These are phyloP conservation scores for Verticillium isaacii DNA, from an alignment of 2,329 filamentous ascomycete genomes.

Conservation along the genomic window DNA sequence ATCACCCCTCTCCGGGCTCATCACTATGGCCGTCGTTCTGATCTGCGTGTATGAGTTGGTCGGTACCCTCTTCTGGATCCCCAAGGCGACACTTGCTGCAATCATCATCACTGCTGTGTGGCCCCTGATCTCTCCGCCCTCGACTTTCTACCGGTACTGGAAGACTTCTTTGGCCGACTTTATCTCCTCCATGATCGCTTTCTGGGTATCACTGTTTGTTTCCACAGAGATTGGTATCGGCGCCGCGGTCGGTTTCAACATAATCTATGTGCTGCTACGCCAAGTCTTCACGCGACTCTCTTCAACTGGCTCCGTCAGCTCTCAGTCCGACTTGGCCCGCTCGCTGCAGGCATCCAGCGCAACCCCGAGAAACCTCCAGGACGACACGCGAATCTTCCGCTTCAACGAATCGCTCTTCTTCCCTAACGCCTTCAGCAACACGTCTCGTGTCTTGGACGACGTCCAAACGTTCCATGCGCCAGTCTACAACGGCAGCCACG, in stretches of 20 bases:
- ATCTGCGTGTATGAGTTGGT: slow-evolving; percentile 58
- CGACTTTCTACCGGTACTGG: slow-evolving; percentile 60
- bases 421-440: slow-evolving; percentile 52
- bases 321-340: slow-evolving; percentile 21
- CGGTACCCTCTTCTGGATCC: slow-evolving; percentile 62
- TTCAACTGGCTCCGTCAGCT: slow-evolving; percentile 18
- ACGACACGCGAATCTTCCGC: slow-evolving; percentile 50
- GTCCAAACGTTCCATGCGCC: slow-evolving; percentile 41
- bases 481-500: slow-evolving; percentile 27
- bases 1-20: slow-evolving; percentile 54
- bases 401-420: slow-evolving; percentile 57
- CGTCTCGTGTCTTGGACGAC: slow-evolving; percentile 42
- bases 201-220: slow-evolving; percentile 60
- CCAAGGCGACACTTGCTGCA: slow-evolving; percentile 58
- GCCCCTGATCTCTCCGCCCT: slow-evolving; percentile 54
- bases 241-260: slow-evolving; percentile 56
- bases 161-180: slow-evolving; percentile 61
- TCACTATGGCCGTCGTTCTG: slow-evolving; percentile 58
- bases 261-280: slow-evolving; percentile 55
- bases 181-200: slow-evolving; percentile 56
- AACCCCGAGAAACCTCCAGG: slow-evolving; percentile 23
- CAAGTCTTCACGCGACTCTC: slow-evolving; percentile 41
- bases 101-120: slow-evolving; percentile 64
- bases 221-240: slow-evolving; percentile 57
- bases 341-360: neutral